phyloP scores from a whole-genome alignment of 805 yeast species.

The Maudiozyma pseudohumilis region DNA sequence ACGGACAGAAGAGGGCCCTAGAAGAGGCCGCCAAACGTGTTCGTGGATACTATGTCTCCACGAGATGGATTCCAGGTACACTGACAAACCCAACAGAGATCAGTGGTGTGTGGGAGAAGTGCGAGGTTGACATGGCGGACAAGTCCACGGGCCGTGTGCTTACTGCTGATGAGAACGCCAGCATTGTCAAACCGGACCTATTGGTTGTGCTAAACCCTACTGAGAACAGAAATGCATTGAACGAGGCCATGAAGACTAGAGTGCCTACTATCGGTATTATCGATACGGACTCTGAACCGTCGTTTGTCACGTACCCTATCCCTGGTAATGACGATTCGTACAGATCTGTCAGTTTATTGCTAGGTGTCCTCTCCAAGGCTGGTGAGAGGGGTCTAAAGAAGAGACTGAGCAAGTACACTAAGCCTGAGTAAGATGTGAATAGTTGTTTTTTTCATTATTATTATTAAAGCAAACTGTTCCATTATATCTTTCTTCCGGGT shows the following conservation, averaged over 20 bases:
- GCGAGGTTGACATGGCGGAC: slow-evolving; percentile 71
- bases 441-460: too few species aligned
- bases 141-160: slow-evolving; percentile 51
- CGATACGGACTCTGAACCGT: slow-evolving; percentile 90
- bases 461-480: too few species aligned
- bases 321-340: slow-evolving; percentile 45
- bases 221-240: slow-evolving; percentile 69
- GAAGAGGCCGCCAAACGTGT: slow-evolving; percentile 70
- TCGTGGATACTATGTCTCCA: slow-evolving; percentile 70
- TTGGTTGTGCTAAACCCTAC: slow-evolving; percentile 79
- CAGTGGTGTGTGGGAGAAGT: slow-evolving; percentile 47
- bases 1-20: slow-evolving; percentile 65
- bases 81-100: slow-evolving; percentile 75
- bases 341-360: slow-evolving; percentile 67
- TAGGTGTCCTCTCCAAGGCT: slow-evolving; percentile 77
- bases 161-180: slow-evolving; percentile 37
- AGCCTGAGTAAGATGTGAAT: background rate
- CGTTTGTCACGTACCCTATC: slow-evolving; percentile 82
- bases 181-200: slow-evolving; percentile 77
- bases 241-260: slow-evolving; percentile 72
- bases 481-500: too few species aligned
- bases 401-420: slow-evolving; percentile 34
- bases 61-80: slow-evolving; percentile 92
- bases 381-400: slow-evolving; percentile 66
- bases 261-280: slow-evolving; percentile 90